These are phyloP conservation scores for Bjerkandera adusta DNA, from an alignment of 1,284 basidiomycete species.

Conservation along the genomic window DNA sequence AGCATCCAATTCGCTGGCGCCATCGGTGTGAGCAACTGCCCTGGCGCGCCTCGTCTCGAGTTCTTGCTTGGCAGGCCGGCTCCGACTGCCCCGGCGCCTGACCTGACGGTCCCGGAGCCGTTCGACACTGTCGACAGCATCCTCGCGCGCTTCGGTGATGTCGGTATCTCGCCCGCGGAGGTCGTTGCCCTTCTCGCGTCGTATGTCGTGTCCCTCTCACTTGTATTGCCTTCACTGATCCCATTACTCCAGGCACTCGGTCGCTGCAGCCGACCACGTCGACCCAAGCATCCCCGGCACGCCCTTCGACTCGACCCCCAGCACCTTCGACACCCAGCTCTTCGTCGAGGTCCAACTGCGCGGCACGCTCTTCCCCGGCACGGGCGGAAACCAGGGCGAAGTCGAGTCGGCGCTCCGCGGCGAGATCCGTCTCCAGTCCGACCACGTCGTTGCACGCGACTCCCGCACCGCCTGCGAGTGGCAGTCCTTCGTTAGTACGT, in stretches of 20 bases:
- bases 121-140: conserved; percentile 22
- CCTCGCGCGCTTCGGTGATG: conserved; percentile 26
- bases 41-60: conserved; percentile 10
- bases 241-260: too few species aligned
- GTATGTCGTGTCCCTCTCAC: conserved; percentile 16
- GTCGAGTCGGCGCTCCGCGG: conserved; percentile 15
- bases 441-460: conserved; percentile 23
- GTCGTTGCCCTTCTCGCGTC: conserved; percentile 26
- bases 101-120: conserved; percentile 23
- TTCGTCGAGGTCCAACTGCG: conserved; percentile 28
- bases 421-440: conserved; percentile 20
- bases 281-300: conserved; percentile 24
- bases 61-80: conserved; percentile 23
- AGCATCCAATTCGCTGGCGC: conserved; percentile 30
- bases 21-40: conserved; percentile 26
- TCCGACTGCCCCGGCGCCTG: conserved; percentile 18
- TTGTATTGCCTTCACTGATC: neutral
- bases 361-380: conserved; percentile 23
- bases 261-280: conserved; percentile 25
- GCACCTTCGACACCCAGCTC: conserved; percentile 30
- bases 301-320: conserved; percentile 34
- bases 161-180: conserved; percentile 23
- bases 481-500: conserved; percentile 27
- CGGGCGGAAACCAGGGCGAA: conserved; percentile 21
- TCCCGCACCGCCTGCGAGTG: conserved; percentile 24